A percentile compares a stretch with the other conserved stretches of the same genome.
Conservation (phyloP, 768 basidiomycete species). For the Gloeophyllum trabeum region DNA sequence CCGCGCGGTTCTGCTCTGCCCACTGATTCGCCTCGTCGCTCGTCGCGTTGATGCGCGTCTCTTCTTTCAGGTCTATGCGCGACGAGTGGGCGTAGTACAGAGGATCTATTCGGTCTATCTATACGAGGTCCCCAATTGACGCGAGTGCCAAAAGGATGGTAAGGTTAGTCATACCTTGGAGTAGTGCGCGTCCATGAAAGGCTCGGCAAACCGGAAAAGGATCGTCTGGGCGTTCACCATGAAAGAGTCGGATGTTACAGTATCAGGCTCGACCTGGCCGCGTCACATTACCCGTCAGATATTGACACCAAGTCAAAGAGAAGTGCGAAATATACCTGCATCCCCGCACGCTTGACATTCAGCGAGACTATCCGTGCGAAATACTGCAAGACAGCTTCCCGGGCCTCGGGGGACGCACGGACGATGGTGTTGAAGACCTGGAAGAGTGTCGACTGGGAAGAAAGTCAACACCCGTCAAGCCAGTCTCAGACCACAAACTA, state of each 20-base stretch:
- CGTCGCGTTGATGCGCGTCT: slow-evolving; percentile 90
- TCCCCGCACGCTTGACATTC: slow-evolving; percentile 83
- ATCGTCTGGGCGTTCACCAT: slow-evolving; percentile 86
- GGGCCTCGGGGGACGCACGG: slow-evolving; percentile 62
- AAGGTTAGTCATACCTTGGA: slow-evolving; percentile 48
- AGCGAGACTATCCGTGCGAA: slow-evolving; percentile 65
- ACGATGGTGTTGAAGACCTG: slow-evolving; percentile 84
- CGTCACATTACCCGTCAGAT: neutral
- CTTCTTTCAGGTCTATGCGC: slow-evolving; percentile 71
- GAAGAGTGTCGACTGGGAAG: slow-evolving; percentile 59
- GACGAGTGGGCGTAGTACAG: slow-evolving; percentile 65
- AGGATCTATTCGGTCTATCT: slow-evolving; percentile 90
- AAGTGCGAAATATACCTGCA: slow-evolving; percentile 45
- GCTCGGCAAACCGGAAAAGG: slow-evolving; percentile 78
- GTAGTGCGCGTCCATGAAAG: slow-evolving; percentile 88
- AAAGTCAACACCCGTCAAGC: no score
- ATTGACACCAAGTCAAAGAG: neutral
- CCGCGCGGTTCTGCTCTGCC: slow-evolving; percentile 37
- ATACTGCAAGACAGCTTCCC: slow-evolving; percentile 77
- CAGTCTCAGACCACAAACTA: no score
- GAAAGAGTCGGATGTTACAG: slow-evolving; percentile 85
- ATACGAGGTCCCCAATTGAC: no score
- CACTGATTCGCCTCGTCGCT: slow-evolving; percentile 77
- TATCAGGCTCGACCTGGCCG: slow-evolving; percentile 64
- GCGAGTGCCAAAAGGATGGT: no score